A percentile compares a stretch with the other conserved stretches of the same genome.
Evolutionary conservation across 495 filamentous ascomycete species (phyloP).

Genomic region (Neurospora hispaniola): DNA sequence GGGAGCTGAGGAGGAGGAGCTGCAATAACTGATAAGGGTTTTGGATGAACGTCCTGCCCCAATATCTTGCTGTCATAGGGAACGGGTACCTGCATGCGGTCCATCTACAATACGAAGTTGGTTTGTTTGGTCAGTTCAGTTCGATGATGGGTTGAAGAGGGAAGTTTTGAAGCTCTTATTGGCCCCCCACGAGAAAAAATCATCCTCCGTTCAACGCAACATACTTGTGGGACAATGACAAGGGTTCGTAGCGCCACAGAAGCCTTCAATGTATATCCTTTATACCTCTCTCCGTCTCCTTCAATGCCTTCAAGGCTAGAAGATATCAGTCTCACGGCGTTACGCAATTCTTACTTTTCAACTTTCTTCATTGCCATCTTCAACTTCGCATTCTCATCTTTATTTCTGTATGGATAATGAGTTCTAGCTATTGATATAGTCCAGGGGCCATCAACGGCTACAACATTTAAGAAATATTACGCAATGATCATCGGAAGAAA

Average conservation of each 20-base stretch:
- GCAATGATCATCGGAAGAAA: background rate
- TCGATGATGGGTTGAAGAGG: too few relatives aligned
- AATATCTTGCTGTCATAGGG: background rate
- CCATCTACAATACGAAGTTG: background rate
- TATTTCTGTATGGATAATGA: background rate
- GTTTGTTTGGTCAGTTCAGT: too few relatives aligned
- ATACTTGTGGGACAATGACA: too few relatives aligned
- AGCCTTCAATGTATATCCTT: too few relatives aligned
- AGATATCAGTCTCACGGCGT: too few relatives aligned
- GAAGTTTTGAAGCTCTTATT: too few relatives aligned
- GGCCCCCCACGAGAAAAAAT: too few relatives aligned
- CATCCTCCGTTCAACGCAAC: too few relatives aligned
- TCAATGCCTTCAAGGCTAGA: too few relatives aligned
- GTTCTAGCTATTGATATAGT: background rate
- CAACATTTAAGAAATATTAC: background rate
- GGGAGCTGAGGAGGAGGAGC: background rate
- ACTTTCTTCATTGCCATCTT: background rate
- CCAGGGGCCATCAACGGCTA: background rate
- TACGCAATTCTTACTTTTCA: background rate
- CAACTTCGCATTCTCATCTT: background rate
- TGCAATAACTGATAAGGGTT: background rate
- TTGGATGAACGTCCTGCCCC: background rate
- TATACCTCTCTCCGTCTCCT: too few relatives aligned
- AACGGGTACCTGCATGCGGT: background rate
- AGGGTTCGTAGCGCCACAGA: too few relatives aligned